Conservation (phyloP, 1,139 yeast genomes). For the Saccharomyces hybrid region DNA sequence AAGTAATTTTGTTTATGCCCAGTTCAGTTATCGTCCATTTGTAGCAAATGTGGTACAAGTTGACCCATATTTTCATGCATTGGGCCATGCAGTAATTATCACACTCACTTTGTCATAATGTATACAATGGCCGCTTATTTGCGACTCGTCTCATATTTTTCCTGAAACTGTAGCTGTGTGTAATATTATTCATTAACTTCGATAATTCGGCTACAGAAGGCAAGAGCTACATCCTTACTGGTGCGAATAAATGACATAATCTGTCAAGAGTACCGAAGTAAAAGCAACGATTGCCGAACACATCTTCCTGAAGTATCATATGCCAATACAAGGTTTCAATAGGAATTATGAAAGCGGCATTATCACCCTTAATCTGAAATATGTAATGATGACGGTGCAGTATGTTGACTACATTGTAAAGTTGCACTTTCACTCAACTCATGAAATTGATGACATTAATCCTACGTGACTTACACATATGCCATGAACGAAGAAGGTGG, state of each 20-base stretch:
- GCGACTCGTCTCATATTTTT: neutral
- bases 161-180: neutral
- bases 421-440: neutral
- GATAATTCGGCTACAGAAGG: neutral
- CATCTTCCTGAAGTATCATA: neutral
- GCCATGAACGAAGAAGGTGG: neutral
- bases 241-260: neutral
- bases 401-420: neutral
- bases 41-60: neutral
- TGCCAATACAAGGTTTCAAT: too few species aligned
- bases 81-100: neutral
- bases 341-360: too few species aligned
- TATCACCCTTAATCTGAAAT: too few species aligned
- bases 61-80: neutral
- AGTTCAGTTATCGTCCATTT: too few species aligned
- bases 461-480: neutral
- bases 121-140: neutral
- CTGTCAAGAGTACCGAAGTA: neutral
- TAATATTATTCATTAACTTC: neutral
- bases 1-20: too few species aligned
- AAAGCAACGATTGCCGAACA: neutral
- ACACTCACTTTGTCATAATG: neutral
- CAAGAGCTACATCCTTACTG: neutral
- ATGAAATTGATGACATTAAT: neutral
- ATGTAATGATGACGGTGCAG: neutral